A percentile compares a stretch with the other conserved stretches of the same genome.
Evolutionary conservation across 352 stramenopile species (phyloP).

Genomic region (Nothophytophthora sp.): DNA sequence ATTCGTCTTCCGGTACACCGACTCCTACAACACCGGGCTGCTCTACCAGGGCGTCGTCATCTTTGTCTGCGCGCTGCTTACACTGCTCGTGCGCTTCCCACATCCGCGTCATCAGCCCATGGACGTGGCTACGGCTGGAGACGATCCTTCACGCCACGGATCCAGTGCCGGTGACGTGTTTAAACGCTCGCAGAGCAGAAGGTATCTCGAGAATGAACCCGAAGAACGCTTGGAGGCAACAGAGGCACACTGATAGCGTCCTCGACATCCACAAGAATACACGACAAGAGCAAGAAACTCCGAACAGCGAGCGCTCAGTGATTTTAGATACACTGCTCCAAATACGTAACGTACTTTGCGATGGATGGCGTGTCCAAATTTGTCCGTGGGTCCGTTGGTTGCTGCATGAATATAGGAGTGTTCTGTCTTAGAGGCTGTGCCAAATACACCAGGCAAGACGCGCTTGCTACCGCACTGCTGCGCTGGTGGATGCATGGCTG

Average conservation of each 20-base stretch:
- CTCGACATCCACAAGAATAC: neutral
- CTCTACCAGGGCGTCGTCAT: slow-evolving; percentile 67
- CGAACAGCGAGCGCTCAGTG: too few relatives aligned
- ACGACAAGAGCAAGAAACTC: too few relatives aligned
- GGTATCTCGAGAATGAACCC: slow-evolving; percentile 3
- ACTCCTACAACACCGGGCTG: neutral
- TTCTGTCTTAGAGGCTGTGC: too few relatives aligned
- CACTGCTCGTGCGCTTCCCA: slow-evolving; percentile 39
- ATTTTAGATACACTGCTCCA: too few relatives aligned
- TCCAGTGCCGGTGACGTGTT: neutral
- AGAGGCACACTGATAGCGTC: slow-evolving; percentile 5
- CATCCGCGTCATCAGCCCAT: slow-evolving; percentile 32
- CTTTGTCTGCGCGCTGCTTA: slow-evolving; percentile 46
- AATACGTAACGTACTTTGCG: too few relatives aligned
- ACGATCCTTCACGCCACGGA: slow-evolving; percentile 3
- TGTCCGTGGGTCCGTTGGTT: too few relatives aligned
- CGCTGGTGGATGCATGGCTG: too few relatives aligned
- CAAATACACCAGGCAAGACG: too few relatives aligned
- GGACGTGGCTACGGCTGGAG: neutral
- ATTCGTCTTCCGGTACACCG: slow-evolving; percentile 53
- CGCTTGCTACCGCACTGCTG: too few relatives aligned
- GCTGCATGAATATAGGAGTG: too few relatives aligned
- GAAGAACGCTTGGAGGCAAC: neutral
- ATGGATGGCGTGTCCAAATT: too few relatives aligned
- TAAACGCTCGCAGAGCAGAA: slow-evolving; percentile 23